A percentile compares a stretch with the other conserved stretches of the same genome.
Conservation (phyloP, 306 rosid species). For the Inga leiocalycina region DNA sequence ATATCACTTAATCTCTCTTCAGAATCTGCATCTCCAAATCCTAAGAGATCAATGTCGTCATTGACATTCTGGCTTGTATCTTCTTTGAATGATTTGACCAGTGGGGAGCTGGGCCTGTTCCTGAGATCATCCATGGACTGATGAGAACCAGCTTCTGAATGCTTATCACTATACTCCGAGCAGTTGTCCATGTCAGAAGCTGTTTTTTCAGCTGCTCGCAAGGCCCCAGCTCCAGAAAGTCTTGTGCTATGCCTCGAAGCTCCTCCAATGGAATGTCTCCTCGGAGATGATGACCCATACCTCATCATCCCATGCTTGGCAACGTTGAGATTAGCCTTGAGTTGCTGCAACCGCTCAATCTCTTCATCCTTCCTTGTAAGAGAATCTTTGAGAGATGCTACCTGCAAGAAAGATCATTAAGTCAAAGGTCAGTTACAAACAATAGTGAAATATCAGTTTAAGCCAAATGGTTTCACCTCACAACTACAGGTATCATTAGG, state of each 20-base stretch:
- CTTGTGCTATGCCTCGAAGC: slow-evolving; percentile 51
- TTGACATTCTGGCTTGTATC: slow-evolving; percentile 48
- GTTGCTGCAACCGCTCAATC: slow-evolving; percentile 70
- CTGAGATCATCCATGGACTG: slow-evolving; percentile 69
- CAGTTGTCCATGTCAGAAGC: slow-evolving; percentile 72
- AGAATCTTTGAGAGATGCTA: slow-evolving; percentile 74
- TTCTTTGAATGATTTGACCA: slow-evolving; percentile 41
- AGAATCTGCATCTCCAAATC: slow-evolving; percentile 91
- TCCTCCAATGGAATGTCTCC: slow-evolving; percentile 63
- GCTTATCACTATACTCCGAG: slow-evolving; percentile 77
- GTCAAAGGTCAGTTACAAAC: slow-evolving; percentile 25
- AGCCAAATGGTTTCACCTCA: slow-evolving; percentile 27
- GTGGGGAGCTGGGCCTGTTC: slow-evolving; percentile 53
- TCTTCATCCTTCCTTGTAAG: slow-evolving; percentile 80
- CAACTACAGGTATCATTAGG: not conserved
- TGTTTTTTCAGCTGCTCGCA: slow-evolving; percentile 44
- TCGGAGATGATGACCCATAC: slow-evolving; percentile 70
- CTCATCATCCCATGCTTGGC: slow-evolving; percentile 48
- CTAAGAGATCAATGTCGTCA: slow-evolving; percentile 82
- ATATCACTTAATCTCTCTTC: slow-evolving; percentile 97
- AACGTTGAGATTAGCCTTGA: slow-evolving; percentile 63
- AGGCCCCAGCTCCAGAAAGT: slow-evolving; percentile 48
- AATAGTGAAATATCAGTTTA: slow-evolving; percentile 24
- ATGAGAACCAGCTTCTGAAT: slow-evolving; percentile 84
- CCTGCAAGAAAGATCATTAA: slow-evolving; percentile 52